Conservation (phyloP, 345 rosid species). For the Murraya koenigii region DNA sequence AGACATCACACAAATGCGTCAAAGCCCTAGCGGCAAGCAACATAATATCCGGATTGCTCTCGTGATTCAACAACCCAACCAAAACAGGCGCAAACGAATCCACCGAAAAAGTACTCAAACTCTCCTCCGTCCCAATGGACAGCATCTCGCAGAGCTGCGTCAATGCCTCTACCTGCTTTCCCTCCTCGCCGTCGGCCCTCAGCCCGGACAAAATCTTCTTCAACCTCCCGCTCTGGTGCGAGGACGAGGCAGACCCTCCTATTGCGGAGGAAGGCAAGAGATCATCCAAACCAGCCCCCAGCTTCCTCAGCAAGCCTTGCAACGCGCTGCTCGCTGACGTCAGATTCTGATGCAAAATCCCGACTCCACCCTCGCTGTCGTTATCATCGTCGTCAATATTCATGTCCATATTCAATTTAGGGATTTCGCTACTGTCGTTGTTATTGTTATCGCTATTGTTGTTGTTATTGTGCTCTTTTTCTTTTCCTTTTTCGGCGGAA, state of each 20-base stretch:
- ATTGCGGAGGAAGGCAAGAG: constrained; percentile 76
- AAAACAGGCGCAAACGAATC: constrained; percentile 95
- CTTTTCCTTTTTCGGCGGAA: constrained; percentile 81
- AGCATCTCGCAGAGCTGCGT: constrained; percentile 97
- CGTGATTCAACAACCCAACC: constrained; percentile 91
- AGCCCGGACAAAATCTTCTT: constrained; percentile 92
- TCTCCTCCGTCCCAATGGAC: constrained; percentile 96
- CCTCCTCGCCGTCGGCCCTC: constrained; percentile 96
- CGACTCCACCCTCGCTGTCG: constrained; percentile 82
- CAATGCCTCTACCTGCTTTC: constrained; percentile 95
- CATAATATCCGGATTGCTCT: constrained; percentile 97
- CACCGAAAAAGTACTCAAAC: constrained; percentile 89
- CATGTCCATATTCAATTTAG: constrained; percentile 56
- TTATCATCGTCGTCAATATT: constrained; percentile 76
- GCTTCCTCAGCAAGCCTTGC: constrained; percentile 89
- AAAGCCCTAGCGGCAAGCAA: constrained; percentile 98
- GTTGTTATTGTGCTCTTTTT: constrained; percentile 79
- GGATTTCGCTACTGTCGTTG: constrained; percentile 21
- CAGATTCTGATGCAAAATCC: constrained; percentile 79
- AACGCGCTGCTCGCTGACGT: constrained; percentile 94
- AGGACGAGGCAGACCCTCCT: constrained; percentile 82
- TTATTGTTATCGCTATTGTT: constrained; percentile 24
- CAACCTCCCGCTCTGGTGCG: constrained; percentile 79
- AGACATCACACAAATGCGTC: constrained; percentile 91
- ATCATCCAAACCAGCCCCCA: constrained; percentile 96